A percentile compares a stretch with the other conserved stretches of the same genome.
phyloP scores from a whole-genome alignment of 257 asterid species.

The Solanum pennellii region DNA sequence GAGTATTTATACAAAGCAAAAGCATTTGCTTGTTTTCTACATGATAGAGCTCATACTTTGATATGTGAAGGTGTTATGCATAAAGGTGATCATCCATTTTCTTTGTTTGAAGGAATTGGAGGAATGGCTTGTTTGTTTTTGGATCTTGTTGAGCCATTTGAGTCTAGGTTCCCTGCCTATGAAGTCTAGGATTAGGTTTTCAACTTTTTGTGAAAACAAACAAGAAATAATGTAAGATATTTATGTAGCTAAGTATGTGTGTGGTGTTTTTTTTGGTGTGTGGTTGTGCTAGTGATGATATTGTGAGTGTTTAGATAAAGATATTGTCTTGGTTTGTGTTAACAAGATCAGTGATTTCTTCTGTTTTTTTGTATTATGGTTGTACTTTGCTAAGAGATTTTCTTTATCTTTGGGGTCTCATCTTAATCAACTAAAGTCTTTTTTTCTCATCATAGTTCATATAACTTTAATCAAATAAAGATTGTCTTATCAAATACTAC shows the following conservation, averaged over 20 bases:
- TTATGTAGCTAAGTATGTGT: background rate
- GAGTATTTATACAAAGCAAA: constrained; percentile 61
- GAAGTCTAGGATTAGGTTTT: constrained; percentile 39
- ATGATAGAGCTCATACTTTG: constrained; percentile 43
- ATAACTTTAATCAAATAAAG: background rate
- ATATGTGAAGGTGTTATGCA: constrained; percentile 60
- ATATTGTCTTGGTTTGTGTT: background rate
- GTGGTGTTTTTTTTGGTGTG: background rate
- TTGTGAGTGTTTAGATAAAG: background rate
- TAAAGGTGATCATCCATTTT: constrained; percentile 64
- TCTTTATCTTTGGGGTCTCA: background rate
- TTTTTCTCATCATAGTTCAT: background rate
- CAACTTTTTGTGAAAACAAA: background rate
- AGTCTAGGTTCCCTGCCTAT: constrained; percentile 59
- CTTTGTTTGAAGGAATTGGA: constrained; percentile 70
- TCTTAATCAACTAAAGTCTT: background rate
- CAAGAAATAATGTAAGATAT: background rate
- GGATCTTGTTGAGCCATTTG: constrained; percentile 48
- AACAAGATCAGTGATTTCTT: background rate
- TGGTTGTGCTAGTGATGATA: background rate
- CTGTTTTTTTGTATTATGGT: background rate
- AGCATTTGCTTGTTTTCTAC: constrained; percentile 67
- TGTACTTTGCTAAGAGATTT: background rate
- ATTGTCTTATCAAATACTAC: background rate
- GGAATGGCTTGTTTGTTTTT: constrained; percentile 65